A percentile compares a stretch with the other conserved stretches of the same genome.
phyloP scores from a whole-genome alignment of 768 basidiomycete genomes.

The Leucosporidium scottii region DNA sequence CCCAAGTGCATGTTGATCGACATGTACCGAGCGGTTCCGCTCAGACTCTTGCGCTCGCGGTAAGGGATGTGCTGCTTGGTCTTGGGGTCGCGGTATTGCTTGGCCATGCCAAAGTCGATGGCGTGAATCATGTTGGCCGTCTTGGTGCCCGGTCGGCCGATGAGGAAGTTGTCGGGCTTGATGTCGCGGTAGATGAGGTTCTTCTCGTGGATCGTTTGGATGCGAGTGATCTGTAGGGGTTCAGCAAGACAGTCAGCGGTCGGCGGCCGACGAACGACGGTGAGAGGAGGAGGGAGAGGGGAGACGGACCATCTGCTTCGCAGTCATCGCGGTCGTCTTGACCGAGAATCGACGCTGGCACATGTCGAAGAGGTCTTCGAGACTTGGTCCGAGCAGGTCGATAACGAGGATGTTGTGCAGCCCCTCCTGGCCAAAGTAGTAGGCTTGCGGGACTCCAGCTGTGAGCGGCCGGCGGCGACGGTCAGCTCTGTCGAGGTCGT shows the following conservation, averaged over 20 bases:
- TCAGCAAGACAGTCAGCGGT: background rate
- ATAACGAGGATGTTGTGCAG: slow-evolving; percentile 97
- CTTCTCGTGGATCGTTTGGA: slow-evolving; percentile 96
- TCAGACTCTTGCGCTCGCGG: slow-evolving; percentile 90
- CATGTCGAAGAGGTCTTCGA: slow-evolving; percentile 98
- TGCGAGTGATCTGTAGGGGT: slow-evolving; percentile 65
- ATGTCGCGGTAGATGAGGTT: slow-evolving; percentile 98
- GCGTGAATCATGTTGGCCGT: slow-evolving; percentile 56
- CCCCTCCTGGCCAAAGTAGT: slow-evolving; percentile 99
- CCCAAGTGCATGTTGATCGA: slow-evolving; percentile 97
- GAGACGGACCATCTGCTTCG: slow-evolving; percentile 83
- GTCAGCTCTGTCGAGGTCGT: slow-evolving; percentile 9
- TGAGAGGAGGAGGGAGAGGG: slow-evolving; percentile 6
- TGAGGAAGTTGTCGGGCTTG: slow-evolving; percentile 97
- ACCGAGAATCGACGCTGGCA: slow-evolving; percentile 92
- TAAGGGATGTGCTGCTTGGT: slow-evolving; percentile 98
- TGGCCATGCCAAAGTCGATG: slow-evolving; percentile 98
- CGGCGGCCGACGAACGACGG: slow-evolving; percentile 1
- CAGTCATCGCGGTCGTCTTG: slow-evolving; percentile 97
- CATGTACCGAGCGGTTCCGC: slow-evolving; percentile 99
- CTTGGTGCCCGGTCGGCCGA: slow-evolving; percentile 78
- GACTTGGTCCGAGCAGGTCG: slow-evolving; percentile 87
- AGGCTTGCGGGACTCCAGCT: slow-evolving; percentile 98
- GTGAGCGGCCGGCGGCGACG: slow-evolving; percentile 50
- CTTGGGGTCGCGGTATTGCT: slow-evolving; percentile 96